Percentiles rank a stretch among this genome's conserved stretches.
phyloP scores from a whole-genome alignment of 306 rosid species.

The Trichosanthes cucumerina region DNA sequence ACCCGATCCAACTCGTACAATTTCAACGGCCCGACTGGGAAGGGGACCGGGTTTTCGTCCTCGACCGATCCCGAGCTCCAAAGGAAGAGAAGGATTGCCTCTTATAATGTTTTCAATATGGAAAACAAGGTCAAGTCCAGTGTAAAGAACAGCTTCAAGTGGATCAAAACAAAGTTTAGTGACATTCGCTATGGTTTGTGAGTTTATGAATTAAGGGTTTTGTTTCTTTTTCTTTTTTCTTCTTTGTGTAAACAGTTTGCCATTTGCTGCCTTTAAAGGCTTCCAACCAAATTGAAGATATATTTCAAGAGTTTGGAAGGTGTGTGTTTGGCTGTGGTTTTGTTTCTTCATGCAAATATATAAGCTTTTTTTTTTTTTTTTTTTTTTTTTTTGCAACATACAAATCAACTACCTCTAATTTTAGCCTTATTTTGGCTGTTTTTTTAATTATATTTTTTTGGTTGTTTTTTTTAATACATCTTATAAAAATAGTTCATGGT shows the following conservation, averaged over 20 bases:
- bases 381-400: background rate
- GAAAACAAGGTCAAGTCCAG: constrained; percentile 67
- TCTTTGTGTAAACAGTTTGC: background rate
- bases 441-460: background rate
- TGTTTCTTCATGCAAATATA: background rate
- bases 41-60: constrained; percentile 44
- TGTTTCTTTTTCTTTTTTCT: background rate
- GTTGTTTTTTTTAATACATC: no score
- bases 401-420: background rate
- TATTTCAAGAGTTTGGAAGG: background rate
- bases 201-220: background rate
- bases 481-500: no score
- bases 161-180: constrained; percentile 78
- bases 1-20: constrained; percentile 52
- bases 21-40: constrained; percentile 55
- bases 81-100: constrained; percentile 72
- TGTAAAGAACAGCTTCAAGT: constrained; percentile 68
- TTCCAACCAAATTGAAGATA: background rate
- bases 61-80: constrained; percentile 53
- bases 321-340: background rate
- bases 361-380: no score
- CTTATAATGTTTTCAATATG: constrained; percentile 49
- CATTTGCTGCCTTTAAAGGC: background rate
- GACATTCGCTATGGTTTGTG: constrained; percentile 58
- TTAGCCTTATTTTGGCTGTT: background rate